These are phyloP conservation scores for Eustoma russellianum DNA, from an alignment of 257 asterid genomes.

Conservation along the genomic window DNA sequence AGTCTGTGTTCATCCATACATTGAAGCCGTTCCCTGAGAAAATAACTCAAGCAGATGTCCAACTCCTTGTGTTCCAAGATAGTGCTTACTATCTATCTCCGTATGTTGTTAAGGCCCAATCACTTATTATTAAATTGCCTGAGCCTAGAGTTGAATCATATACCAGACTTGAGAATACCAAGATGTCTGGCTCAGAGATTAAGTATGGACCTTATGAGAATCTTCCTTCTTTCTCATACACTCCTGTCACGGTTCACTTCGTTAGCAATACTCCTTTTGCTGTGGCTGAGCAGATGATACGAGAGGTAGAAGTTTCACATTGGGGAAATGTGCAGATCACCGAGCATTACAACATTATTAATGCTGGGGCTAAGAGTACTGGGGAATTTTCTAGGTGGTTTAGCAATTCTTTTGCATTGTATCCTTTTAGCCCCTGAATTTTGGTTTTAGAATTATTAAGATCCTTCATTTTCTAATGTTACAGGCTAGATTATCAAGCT, in stretches of 20 bases:
- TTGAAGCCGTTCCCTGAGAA: conserved; percentile 86
- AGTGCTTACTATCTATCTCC: conserved; percentile 82
- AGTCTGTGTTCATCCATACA: conserved; percentile 52
- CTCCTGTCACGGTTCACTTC: conserved; percentile 59
- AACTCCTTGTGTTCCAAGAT: conserved; percentile 76
- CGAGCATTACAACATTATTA: conserved; percentile 69
- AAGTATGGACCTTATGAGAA: conserved; percentile 90
- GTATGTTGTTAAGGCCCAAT: conserved; percentile 65
- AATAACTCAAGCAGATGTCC: conserved; percentile 84
- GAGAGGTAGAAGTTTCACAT: conserved; percentile 93
- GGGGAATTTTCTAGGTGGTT: conserved; percentile 96
- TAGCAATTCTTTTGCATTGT: neutral
- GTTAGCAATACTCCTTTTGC: conserved; percentile 66
- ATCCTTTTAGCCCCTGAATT: conserved; percentile 2
- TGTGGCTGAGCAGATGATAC: conserved; percentile 73
- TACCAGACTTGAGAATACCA: conserved; percentile 77
- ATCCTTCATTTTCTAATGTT: conserved; percentile 10
- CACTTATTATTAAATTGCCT: conserved; percentile 64
- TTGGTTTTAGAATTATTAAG: neutral
- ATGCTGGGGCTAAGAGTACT: conserved; percentile 69
- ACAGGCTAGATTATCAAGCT: conserved; percentile 83
- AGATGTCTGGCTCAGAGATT: conserved; percentile 82
- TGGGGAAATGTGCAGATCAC: conserved; percentile 98
- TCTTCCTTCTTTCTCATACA: conserved; percentile 59
- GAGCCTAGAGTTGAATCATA: conserved; percentile 85